Evolutionary conservation across 1,284 basidiomycete genomes (phyloP).

Genomic region (Moniliella sp.): DNA sequence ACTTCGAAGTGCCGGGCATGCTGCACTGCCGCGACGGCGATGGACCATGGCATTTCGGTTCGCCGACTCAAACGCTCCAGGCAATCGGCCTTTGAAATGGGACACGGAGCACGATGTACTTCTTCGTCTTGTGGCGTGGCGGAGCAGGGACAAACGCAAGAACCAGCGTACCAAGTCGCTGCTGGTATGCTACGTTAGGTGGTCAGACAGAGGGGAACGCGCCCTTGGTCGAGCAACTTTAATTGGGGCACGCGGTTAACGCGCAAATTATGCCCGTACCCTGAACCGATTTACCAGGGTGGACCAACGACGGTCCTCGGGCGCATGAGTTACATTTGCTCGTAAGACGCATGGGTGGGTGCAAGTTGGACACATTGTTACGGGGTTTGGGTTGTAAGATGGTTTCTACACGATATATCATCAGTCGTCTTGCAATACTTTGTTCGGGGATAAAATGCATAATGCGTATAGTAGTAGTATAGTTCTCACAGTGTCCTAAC

Average conservation of each 20-base stretch:
- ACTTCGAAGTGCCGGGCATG: slow-evolving; percentile 13
- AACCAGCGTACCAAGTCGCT: slow-evolving; percentile 1
- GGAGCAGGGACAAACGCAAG: slow-evolving; percentile 1
- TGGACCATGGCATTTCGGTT: slow-evolving; percentile 5
- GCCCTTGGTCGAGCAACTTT: slow-evolving; percentile 1
- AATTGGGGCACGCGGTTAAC: slow-evolving; percentile 3
- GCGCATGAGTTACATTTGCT: too few species aligned
- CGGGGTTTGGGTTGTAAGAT: too few species aligned
- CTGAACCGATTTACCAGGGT: not conserved
- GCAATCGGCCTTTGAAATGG: slow-evolving; percentile 4
- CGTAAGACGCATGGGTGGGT: too few species aligned
- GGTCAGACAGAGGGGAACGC: too few species aligned
- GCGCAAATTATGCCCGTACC: slow-evolving; percentile 7
- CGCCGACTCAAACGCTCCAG: slow-evolving; percentile 3
- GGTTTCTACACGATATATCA: too few species aligned
- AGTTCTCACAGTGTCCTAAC: too few species aligned
- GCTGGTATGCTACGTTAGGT: slow-evolving; percentile 2
- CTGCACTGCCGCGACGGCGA: slow-evolving; percentile 7
- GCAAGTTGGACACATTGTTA: too few species aligned
- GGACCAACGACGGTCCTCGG: not conserved
- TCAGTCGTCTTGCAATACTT: too few species aligned
- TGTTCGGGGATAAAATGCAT: too few species aligned
- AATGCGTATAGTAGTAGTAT: too few species aligned
- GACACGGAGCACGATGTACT: slow-evolving; percentile 6
- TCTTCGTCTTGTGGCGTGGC: slow-evolving; percentile 5